Evolutionary conservation across 495 filamentous ascomycete genomes (phyloP), one percentile per base, ranked within the genome.

Genomic region (Schizothecium vesticola): DNA sequence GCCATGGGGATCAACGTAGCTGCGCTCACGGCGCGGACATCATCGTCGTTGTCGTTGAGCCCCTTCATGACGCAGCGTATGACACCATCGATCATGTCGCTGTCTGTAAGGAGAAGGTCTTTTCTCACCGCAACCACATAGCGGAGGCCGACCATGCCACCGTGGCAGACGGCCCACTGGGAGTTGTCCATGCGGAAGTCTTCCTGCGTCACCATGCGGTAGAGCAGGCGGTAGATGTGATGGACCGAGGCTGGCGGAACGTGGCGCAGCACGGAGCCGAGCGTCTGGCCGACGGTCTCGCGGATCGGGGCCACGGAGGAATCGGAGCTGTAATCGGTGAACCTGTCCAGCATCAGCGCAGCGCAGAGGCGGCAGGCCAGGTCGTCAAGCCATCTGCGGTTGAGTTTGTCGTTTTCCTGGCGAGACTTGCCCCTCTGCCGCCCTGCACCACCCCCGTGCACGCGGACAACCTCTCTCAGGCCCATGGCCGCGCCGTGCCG

Each of bases 401-500:
- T 98, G 25, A 92, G 80, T 1, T 77, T 70, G 76, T 96, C 86
- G 74, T 99, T 99, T 73, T 93, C 88, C 22, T 81, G 70, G 66
- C 90, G 85, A 33, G 83, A 82, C 75, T 90, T 93, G 63, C 88
- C 92, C 56, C 83, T 84, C 59, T 87, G 74, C 28, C 95, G 88
- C 56, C 96, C 95, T n/a, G 95, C 94, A 56, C 95, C 96, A 26
- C 85, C 87, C 31, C 95, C 95, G 75, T 99, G 95, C 19, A 96
- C 92, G 61, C 95, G 88, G 68, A 97, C 84, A 36, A 98, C 88
- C 78, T 99, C 96, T 72, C 96, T 88, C 29, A 99, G 81, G 33
- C 92, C 96, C 90, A 99, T 94, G 23, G 95, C 93, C 58, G 95
- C 94, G 68, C 95, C 95, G 80, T 99, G 95, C n/a, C 95, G 89